Conservation (phyloP, 257 asterid genomes). For the Pogostemon cablin region DNA sequence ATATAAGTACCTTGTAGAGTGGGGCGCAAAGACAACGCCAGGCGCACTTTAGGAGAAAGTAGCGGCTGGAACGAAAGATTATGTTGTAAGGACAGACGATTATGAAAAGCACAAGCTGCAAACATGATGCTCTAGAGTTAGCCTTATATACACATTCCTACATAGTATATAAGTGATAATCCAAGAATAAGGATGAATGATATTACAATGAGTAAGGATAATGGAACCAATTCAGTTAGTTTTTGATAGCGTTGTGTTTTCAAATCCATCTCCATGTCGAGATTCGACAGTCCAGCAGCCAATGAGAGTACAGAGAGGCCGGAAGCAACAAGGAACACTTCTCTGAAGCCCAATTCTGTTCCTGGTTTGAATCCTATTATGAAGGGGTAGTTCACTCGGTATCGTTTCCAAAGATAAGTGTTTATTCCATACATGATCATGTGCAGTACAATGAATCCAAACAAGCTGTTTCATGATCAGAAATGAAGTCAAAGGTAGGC, state of each 20-base stretch:
- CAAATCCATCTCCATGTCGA: conserved; percentile 83
- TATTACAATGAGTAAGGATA: conserved; percentile 52
- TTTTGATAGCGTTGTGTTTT: conserved; percentile 41
- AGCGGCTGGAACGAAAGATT: conserved; percentile 76
- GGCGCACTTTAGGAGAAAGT: conserved; percentile 53
- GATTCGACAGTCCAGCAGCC: conserved; percentile 64
- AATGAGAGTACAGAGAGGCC: conserved; percentile 69
- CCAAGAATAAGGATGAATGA: background rate
- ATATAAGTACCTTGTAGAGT: conserved; percentile 69
- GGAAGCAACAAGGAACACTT: conserved; percentile 73
- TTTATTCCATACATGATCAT: conserved; percentile 67
- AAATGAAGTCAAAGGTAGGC: too few relatives aligned
- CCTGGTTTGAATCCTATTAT: conserved; percentile 74
- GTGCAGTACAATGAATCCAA: conserved; percentile 69
- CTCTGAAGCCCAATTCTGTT: conserved; percentile 70
- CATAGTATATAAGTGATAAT: background rate
- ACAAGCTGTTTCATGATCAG: conserved; percentile 46
- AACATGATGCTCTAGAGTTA: conserved; percentile 5
- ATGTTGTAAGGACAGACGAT: conserved; percentile 72
- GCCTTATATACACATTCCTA: background rate
- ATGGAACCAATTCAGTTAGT: conserved; percentile 71
- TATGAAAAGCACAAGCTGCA: conserved; percentile 60
- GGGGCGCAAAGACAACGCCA: conserved; percentile 88
- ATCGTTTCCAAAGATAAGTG: conserved; percentile 73
- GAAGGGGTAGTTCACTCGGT: conserved; percentile 73